Conservation (phyloP, 352 stramenopile genomes). For the Globisporangium okanoganense region DNA sequence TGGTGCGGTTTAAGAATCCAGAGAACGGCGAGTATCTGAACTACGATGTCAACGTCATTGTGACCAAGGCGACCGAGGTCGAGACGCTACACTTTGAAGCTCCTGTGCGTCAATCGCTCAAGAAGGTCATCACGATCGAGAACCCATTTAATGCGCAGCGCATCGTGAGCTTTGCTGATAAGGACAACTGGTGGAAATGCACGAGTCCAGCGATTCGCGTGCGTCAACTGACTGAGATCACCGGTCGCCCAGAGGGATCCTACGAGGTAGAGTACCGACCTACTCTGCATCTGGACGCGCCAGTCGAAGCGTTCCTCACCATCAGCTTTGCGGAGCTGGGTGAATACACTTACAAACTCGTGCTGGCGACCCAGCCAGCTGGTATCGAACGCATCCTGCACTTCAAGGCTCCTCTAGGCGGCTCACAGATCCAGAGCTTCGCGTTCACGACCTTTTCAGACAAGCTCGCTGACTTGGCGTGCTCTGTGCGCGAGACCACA, state of each 20-base stretch:
- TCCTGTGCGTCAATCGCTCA: slow-evolving; percentile 76
- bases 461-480: slow-evolving; percentile 43
- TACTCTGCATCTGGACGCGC: slow-evolving; percentile 41
- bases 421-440: slow-evolving; percentile 75
- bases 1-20: slow-evolving; percentile 79
- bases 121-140: slow-evolving; percentile 85
- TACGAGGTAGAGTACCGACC: slow-evolving; percentile 91
- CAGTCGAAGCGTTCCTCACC: slow-evolving; percentile 50
- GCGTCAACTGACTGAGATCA: slow-evolving; percentile 63
- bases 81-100: slow-evolving; percentile 82
- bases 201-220: slow-evolving; percentile 73
- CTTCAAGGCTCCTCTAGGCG: slow-evolving; percentile 82
- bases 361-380: slow-evolving; percentile 69
- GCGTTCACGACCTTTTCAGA: slow-evolving; percentile 60
- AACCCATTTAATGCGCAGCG: slow-evolving; percentile 75
- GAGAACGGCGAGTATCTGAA: slow-evolving; percentile 84
- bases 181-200: slow-evolving; percentile 76
- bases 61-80: slow-evolving; percentile 59
- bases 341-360: slow-evolving; percentile 85
- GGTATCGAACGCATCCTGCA: slow-evolving; percentile 63
- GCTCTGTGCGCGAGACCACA: slow-evolving; percentile 45
- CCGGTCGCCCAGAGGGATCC: slow-evolving; percentile 62
- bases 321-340: slow-evolving; percentile 86
- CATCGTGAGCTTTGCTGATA: slow-evolving; percentile 56
- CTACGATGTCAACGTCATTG: slow-evolving; percentile 53